phyloP scores from a whole-genome alignment of 2,329 filamentous ascomycete genomes.

The Diaporthe citrichinensis region DNA sequence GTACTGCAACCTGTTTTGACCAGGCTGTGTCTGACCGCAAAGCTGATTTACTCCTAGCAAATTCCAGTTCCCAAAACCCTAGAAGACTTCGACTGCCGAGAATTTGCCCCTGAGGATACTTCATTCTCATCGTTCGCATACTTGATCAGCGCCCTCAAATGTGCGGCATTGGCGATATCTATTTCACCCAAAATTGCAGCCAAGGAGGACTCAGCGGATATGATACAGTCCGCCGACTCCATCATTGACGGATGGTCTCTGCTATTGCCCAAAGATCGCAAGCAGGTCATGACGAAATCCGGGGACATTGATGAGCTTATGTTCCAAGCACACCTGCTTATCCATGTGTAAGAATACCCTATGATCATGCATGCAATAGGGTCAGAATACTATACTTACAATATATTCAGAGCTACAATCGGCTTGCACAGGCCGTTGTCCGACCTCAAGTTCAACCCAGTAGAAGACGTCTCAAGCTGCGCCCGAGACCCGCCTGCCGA shows the following conservation, averaged over 20 bases:
- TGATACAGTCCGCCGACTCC: slow-evolving; percentile 14
- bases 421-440: slow-evolving; percentile 12
- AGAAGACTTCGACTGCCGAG: not conserved
- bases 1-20: not conserved
- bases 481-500: not conserved
- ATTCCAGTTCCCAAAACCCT: not conserved
- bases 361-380: no score
- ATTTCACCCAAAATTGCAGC: not conserved
- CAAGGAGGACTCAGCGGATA: not conserved
- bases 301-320: slow-evolving; percentile 19
- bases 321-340: slow-evolving; percentile 4
- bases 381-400: not conserved
- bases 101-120: not conserved
- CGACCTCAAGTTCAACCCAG: slow-evolving; percentile 13
- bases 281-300: not conserved
- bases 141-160: not conserved
- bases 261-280: slow-evolving; percentile 4
- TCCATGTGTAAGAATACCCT: not conserved
- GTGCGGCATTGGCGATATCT: slow-evolving; percentile 10
- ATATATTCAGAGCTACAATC: not conserved
- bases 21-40: not conserved
- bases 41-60: not conserved
- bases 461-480: slow-evolving; percentile 24
- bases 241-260: slow-evolving; percentile 20
- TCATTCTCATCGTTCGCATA: slow-evolving; percentile 19